A percentile compares a stretch with the other conserved stretches of the same genome.
These are phyloP conservation scores for Licmophora abbreviata DNA, from an alignment of 108 stramenopile species.

Conservation along the genomic window DNA sequence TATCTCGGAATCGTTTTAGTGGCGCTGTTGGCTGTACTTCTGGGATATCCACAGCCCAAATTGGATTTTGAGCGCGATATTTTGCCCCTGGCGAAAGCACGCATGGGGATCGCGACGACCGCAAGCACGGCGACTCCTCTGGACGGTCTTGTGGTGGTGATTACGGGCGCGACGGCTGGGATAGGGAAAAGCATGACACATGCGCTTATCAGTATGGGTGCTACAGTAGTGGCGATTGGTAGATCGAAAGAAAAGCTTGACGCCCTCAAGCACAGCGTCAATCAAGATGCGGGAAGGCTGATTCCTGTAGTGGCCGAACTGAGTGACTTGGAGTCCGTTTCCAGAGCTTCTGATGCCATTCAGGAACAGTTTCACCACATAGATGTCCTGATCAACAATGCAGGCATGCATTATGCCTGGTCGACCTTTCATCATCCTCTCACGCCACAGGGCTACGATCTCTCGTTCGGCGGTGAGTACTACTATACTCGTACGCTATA, in stretches of 20 bases:
- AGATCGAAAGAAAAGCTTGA: constrained; percentile 23
- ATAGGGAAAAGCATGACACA: constrained; percentile 29
- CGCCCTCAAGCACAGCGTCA: constrained; percentile 10
- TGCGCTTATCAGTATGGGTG: constrained; percentile 20
- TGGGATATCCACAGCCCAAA: too few species aligned
- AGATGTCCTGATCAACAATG: constrained; percentile 50
- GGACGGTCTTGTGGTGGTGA: constrained; percentile 17
- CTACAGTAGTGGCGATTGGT: constrained; percentile 41
- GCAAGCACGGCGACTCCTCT: constrained; percentile 10
- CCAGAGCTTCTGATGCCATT: constrained; percentile 32
- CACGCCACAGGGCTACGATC: neutral
- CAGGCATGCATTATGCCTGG: constrained; percentile 27
- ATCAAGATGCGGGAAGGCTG: constrained; percentile 6
- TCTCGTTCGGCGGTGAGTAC: too few species aligned
- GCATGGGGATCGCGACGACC: too few species aligned
- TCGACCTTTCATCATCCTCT: neutral
- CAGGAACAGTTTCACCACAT: constrained; percentile 18
- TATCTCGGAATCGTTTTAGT: too few species aligned
- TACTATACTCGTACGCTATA: too few species aligned
- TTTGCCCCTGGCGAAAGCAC: too few species aligned
- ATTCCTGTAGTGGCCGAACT: constrained; percentile 29
- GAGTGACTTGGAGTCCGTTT: constrained; percentile 35
- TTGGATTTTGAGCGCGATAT: too few species aligned
- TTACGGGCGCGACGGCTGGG: constrained; percentile 45
- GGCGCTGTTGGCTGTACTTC: too few species aligned